Evolutionary conservation across 176 grass and related monocot genomes (phyloP), one percentile per base, ranked within the genome.

Genomic region (Cenchrus fungigraminus): DNA sequence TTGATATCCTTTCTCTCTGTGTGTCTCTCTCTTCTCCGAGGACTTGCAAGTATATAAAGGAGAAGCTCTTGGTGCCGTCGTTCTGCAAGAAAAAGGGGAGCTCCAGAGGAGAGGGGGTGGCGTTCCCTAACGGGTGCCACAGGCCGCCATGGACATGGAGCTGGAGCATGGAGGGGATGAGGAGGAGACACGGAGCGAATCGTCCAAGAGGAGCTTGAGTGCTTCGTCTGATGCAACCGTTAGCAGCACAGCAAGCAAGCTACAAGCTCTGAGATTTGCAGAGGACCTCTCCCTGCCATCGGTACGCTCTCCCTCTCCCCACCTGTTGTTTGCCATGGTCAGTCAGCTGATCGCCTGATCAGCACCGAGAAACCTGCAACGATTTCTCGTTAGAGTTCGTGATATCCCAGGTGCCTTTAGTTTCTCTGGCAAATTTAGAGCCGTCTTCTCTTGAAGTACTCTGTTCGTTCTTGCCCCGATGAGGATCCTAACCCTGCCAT

Each of bases 251-350:
- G 75, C 83, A 7, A 84, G 72, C 85, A 88, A 91, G 71, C 85
- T 83, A 6, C 90, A 95, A 88, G 88, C 84, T 71, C 50, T 97
- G 50, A 86, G 95, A 77, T 65, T 93, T 67, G 91, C 87, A 42
- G 95, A 97, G 85, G 92, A 95, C 85, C 84, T 97, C 58, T 91
- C 92, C 19, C 85, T 95, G 55, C 95, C 95, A 56, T 95, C 95
- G 61, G 95, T 97, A 93, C 17, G 69, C 1, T 58, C 83, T 87
- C 82, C 82, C 77, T 68, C 71, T 46, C 76, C 61, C 84, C 45
- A 22, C 45, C 52, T 78, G 2, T 82, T 40, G 37, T 73, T 70
- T 40, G 2, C 45, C 37, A 45, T 5, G 6, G 20, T 45, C 2
- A 14, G 22, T 8, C 7, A 62, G 40, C 69, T 75, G 55, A 77